Conservation (phyloP, 2,329 filamentous ascomycete genomes). For the Geosmithia putterillii region DNA sequence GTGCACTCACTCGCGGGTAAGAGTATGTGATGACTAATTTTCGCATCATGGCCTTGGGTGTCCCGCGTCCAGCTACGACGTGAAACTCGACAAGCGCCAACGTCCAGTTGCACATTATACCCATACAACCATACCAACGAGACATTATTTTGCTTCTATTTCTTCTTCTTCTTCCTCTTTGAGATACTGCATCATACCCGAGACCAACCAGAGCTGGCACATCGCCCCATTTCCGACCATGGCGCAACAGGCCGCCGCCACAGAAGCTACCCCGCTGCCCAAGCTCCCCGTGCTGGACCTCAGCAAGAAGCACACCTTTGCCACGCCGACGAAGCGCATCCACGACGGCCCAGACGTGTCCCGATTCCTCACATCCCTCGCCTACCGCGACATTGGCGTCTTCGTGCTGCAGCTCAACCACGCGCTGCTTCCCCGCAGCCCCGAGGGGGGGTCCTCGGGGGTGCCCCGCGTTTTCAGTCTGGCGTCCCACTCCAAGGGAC, state of each 20-base stretch:
- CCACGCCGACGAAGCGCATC: slow-evolving; percentile 65
- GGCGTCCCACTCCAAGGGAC: slow-evolving; percentile 4
- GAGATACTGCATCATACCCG: not conserved
- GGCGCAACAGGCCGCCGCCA: slow-evolving; percentile 7
- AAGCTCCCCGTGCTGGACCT: slow-evolving; percentile 36
- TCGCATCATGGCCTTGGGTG: not conserved
- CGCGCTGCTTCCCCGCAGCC: slow-evolving; percentile 61
- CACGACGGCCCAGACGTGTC: slow-evolving; percentile 72
- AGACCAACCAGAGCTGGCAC: not conserved
- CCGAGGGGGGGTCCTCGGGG: slow-evolving; percentile 14
- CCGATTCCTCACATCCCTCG: slow-evolving; percentile 66
- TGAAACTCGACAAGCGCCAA: no score
- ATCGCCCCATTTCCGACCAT: slow-evolving; percentile 4
- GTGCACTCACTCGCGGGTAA: no score
- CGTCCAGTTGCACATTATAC: no score
- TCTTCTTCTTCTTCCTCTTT: not conserved
- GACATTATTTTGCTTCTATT: no score
- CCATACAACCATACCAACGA: no score
- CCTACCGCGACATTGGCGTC: slow-evolving; percentile 75
- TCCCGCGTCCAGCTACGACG: no score
- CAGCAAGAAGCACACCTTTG: slow-evolving; percentile 38
- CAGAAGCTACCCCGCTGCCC: slow-evolving; percentile 7
- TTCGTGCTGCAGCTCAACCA: slow-evolving; percentile 88
- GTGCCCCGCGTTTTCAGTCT: slow-evolving; percentile 6
- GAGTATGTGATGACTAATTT: not conserved